A percentile compares a stretch with the other conserved stretches of the same genome.
phyloP scores from a whole-genome alignment of 352 stramenopile species.

The Globisporangium orthogonon region DNA sequence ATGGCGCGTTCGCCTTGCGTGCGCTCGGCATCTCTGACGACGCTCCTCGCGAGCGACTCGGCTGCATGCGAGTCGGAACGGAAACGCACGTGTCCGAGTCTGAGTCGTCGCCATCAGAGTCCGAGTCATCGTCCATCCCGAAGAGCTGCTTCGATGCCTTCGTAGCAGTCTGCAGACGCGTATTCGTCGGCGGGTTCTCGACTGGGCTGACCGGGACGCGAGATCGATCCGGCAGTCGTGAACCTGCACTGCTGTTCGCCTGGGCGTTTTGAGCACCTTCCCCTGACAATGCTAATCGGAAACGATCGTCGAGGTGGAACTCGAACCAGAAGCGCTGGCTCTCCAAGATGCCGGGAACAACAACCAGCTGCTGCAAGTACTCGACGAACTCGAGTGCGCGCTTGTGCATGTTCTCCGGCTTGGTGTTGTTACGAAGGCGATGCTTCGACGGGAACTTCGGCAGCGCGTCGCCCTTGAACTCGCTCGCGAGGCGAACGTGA shows the following conservation, averaged over 20 bases:
- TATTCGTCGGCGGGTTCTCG: conserved; percentile 4
- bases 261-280: conserved; percentile 13
- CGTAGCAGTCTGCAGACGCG: conserved; percentile 9
- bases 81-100: conserved; percentile 33
- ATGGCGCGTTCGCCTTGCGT: conserved; percentile 16
- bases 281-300: conserved; percentile 4
- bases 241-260: background rate
- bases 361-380: conserved; percentile 67
- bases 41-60: background rate
- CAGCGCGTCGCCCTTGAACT: conserved; percentile 22
- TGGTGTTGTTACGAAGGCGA: conserved; percentile 65
- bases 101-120: conserved; percentile 14
- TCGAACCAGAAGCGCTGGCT: conserved; percentile 65
- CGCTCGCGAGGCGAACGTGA: conserved; percentile 36
- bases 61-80: conserved; percentile 7
- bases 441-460: conserved; percentile 83
- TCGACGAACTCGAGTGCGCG: conserved; percentile 70
- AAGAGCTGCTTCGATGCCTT: conserved; percentile 40
- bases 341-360: conserved; percentile 33
- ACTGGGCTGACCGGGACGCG: conserved; percentile 13
- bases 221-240: conserved; percentile 4
- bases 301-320: conserved; percentile 39
- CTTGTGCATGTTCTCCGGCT: conserved; percentile 83
- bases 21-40: background rate
- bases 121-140: conserved; percentile 24